Base-by-base conservation (phyloP, 352 stramenopile species). In the Phytophthora idaei region DNA sequence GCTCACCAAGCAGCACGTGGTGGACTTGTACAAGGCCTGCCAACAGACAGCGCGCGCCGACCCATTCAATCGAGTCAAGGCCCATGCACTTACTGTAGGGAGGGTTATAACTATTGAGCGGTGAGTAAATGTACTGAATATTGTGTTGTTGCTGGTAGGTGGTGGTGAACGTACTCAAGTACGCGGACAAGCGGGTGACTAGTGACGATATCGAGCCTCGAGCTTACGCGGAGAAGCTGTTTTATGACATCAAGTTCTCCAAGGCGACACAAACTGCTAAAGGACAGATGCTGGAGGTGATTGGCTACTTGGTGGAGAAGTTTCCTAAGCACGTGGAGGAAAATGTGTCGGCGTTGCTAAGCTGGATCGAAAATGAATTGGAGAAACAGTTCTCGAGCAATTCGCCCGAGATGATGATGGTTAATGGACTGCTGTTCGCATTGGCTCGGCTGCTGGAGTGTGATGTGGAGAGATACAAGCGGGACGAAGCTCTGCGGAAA, bases 381-480 rank as follows among this genome's bases (percentile, higher is more conserved):
- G 80, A 93, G 15, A 90, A 93, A 58, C 87, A 95, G 44, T 95
- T 93, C 42, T 67, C 73, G 5, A 82, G 77, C 6, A 82, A 77
- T 44, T 64, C 71, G 1, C 85, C 87, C 5, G 85, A 95, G 62
- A 85, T 93, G 73, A 76, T 90, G 64, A 61, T 93, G n/a, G 78
- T 93, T 31, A 88, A 82, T 57, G 87, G 87, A 10, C 67, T 92
- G 3, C 57, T 95, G 25, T 80, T 92, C 61, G 73, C 76, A 11
- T 73, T 95, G 3, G 73, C 77, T 15, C 72, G 77, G 9, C 48
- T 95, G 14, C 49, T 95, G 2, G 64, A 67, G 9, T 82, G 89
- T 56, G 82, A 90, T 47, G 32, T 56, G 7, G 71, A 80, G 41
- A 80, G 81, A 41, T 91, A 90, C 62, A 63, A 63, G 11, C 64